Conservation (phyloP, 73 alveolate genomes). For the Paraurostyla sp. region DNA sequence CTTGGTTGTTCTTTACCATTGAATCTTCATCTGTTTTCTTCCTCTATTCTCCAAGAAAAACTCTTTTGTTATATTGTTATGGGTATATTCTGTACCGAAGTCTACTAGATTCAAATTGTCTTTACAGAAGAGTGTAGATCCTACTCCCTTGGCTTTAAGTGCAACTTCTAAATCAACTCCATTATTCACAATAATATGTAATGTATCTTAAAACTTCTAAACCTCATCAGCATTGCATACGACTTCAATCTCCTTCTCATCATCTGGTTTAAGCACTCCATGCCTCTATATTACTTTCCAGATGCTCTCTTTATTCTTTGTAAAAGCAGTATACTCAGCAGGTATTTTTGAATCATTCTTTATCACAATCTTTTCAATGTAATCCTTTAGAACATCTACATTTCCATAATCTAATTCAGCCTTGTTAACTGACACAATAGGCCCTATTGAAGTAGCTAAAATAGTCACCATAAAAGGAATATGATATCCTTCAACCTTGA, state of each 20-base stretch:
- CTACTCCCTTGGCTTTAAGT: conserved; percentile 98
- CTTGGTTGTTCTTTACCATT: conserved; percentile 84
- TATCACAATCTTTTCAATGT: conserved; percentile 84
- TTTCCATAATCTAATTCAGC: conserved; percentile 96
- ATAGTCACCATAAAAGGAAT: conserved; percentile 92
- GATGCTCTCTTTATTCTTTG: conserved; percentile 92
- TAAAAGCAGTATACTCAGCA: conserved; percentile 98
- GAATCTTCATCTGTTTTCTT: conserved; percentile 95
- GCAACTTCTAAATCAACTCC: conserved; percentile 99
- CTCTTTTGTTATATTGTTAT: conserved; percentile 93
- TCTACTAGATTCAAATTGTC: conserved; percentile 95
- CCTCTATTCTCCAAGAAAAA: conserved; percentile 99
- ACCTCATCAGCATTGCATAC: conserved; percentile 99
- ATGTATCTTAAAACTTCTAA: conserved; percentile 90
- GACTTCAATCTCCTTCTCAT: conserved; percentile 93
- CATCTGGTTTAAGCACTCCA: conserved; percentile 96
- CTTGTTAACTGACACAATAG: conserved; percentile 94
- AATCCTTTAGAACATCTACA: conserved; percentile 94
- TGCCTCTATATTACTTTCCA: conserved; percentile 91
- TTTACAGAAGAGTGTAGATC: conserved; percentile 97
- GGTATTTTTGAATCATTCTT: conserved; percentile 96
- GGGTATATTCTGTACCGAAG: conserved; percentile 99
- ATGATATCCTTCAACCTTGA: conserved; percentile 83
- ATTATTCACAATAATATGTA: conserved; percentile 97
- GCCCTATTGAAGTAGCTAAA: conserved; percentile 98